Evolutionary conservation across 2,329 filamentous ascomycete genomes (phyloP).

Genomic region (Cryphonectria radicalis): DNA sequence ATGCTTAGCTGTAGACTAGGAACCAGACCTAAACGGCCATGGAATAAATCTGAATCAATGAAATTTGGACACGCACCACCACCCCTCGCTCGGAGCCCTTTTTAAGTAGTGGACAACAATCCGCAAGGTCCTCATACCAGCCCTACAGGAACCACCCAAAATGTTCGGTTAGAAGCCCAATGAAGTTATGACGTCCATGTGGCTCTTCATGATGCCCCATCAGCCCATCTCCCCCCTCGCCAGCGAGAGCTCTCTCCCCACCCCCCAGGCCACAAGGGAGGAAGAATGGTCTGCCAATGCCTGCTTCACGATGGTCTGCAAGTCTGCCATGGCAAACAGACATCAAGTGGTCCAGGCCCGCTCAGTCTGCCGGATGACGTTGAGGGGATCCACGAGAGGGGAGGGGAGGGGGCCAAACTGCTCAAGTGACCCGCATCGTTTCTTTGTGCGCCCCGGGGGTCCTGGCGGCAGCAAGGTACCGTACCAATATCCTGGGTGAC

Average conservation of each 20-base stretch:
- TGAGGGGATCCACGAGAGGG: not conserved
- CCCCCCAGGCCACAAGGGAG: constrained; percentile 4
- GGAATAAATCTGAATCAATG: not conserved
- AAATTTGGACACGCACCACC: not conserved
- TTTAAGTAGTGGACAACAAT: not conserved
- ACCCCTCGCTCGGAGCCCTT: not conserved
- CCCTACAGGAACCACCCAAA: not conserved
- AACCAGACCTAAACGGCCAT: not conserved
- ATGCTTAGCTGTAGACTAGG: too few relatives aligned
- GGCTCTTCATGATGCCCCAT: not conserved
- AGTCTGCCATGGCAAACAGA: not conserved
- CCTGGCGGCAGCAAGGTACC: constrained; percentile 8
- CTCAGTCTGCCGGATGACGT: constrained; percentile 20
- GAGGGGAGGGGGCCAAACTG: not conserved
- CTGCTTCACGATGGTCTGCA: constrained; percentile 9
- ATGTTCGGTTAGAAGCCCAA: not conserved
- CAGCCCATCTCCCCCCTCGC: not conserved
- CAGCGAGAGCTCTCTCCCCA: not conserved
- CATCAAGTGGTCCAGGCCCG: constrained; percentile 7
- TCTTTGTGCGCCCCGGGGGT: constrained; percentile 5
- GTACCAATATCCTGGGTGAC: constrained; percentile 2
- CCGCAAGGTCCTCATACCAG: not conserved
- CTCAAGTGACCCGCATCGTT: constrained; percentile 9
- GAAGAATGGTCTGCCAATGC: constrained; percentile 1
- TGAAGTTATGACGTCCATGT: not conserved